phyloP scores from a whole-genome alignment of 345 rosid species.

The Raphanus sativus region DNA sequence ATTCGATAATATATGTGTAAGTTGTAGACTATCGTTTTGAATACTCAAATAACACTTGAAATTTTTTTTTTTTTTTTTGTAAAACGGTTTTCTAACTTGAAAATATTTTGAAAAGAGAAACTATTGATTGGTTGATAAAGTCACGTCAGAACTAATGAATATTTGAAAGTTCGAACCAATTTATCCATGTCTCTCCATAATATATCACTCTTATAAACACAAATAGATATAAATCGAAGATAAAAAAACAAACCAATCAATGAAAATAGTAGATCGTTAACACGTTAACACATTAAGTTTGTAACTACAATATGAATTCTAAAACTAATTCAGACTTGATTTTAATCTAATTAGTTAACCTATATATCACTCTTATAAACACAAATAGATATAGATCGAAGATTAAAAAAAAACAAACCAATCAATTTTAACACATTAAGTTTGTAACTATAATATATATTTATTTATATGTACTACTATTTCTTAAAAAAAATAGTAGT shows the following conservation, averaged over 20 bases:
- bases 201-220: neutral
- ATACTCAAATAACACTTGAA: neutral
- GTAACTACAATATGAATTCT: neutral
- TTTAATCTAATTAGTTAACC: neutral
- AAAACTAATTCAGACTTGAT: neutral
- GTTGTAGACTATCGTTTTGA: neutral
- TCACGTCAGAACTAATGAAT: neutral
- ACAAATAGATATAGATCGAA: neutral
- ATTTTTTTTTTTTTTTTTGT: too few species aligned
- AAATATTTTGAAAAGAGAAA: neutral
- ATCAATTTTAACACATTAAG: neutral
- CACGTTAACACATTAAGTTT: neutral
- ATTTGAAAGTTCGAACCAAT: neutral
- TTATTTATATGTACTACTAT: neutral
- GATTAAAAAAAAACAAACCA: neutral
- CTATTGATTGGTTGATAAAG: neutral
- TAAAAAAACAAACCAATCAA: neutral
- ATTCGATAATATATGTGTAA: neutral
- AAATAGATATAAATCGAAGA: neutral
- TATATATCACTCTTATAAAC: too few species aligned
- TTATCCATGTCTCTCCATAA: neutral
- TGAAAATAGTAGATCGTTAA: neutral
- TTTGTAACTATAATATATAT: neutral
- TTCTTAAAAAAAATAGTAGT: neutral
- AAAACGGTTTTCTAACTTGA: too few species aligned